Evolutionary conservation across 2,329 filamentous ascomycete species (phyloP).

Genomic region (Scolecobasidium constrictum): DNA sequence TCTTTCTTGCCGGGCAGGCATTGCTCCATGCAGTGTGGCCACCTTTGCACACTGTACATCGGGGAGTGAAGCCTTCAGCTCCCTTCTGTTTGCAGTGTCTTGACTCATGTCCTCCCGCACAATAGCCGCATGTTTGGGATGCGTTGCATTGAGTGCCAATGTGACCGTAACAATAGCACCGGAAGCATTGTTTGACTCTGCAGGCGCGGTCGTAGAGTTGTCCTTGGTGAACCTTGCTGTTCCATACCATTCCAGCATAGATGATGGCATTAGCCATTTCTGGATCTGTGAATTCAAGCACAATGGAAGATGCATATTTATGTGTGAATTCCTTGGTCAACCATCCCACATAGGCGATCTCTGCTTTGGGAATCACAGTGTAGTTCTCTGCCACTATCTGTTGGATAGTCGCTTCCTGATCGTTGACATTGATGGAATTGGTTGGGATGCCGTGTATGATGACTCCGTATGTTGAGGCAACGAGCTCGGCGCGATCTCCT

Average conservation of each 20-base stretch:
- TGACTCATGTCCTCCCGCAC: constrained; percentile 15
- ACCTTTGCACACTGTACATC: neutral
- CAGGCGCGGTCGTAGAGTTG: constrained; percentile 17
- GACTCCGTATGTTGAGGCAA: constrained; percentile 17
- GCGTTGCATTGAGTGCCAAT: constrained; percentile 16
- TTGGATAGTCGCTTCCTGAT: constrained; percentile 17
- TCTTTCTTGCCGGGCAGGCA: neutral
- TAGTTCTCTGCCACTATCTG: constrained; percentile 19
- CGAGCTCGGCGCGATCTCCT: constrained; percentile 23
- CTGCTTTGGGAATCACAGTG: constrained; percentile 15
- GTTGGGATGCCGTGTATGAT: constrained; percentile 18
- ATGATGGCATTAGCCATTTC: neutral
- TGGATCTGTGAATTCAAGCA: constrained; percentile 17
- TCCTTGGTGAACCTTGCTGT: neutral
- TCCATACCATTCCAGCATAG: neutral
- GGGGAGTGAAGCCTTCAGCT: neutral
- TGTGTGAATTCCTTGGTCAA: constrained; percentile 14
- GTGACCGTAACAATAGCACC: constrained; percentile 17
- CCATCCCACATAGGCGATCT: constrained; percentile 19
- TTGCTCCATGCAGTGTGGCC: neutral
- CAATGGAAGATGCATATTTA: constrained; percentile 16
- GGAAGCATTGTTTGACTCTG: constrained; percentile 19
- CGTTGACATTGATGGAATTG: constrained; percentile 19
- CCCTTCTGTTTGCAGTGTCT: constrained; percentile 13
- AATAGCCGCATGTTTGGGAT: constrained; percentile 17